Evolutionary conservation across 148 eudicot species (phyloP), one percentile per base, ranked within the genome.

Genomic region (Camellia japonica): DNA sequence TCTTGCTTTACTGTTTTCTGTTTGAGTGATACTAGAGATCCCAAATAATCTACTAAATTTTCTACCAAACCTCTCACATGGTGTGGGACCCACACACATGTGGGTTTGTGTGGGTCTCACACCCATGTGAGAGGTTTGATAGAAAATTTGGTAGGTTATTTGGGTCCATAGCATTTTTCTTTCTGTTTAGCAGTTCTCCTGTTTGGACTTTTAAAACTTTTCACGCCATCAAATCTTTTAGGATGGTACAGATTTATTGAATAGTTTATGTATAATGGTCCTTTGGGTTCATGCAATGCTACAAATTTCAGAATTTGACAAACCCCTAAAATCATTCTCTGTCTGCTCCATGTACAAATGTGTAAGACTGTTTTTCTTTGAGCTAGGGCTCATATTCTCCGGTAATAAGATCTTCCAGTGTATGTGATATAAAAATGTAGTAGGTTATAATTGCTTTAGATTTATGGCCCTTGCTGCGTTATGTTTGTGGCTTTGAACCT

Each of bases 401-500:
- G 54, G 63, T 42, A 67, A 54, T 15, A 23, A 41, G 52, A 52
- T 54, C 20, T 14, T 54, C 46, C 15, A 43, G 73, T 42, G 5
- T 15, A 23, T 30, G 44, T 9, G 44, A 49, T 42, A 7, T 23
- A 4, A 44, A 16, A n/a, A 46, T 56, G 58, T 47, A 51, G 41
- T 46, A 60, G 38, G 49, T 69, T 3, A 3, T 49, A 61, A 49
- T 16, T 64, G 73, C 41, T 44, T 64, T 59, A 54, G n/a, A 65
- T 60, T 77, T 83, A 16, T 71, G 43, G 47, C 67, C 16, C 76
- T 7, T 13, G 4, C 41, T 67, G 56, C 71, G 71, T 54, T 79
- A 6, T 67, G 51, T 75, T 15, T 42, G 3, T 63, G 49, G 59
- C 51, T 73, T 38, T 69, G 54, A 69, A 79, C 54, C 73, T n/a